These are phyloP conservation scores for Xylaria sp. DNA, from an alignment of 2,329 filamentous ascomycete genomes.

Conservation along the genomic window DNA sequence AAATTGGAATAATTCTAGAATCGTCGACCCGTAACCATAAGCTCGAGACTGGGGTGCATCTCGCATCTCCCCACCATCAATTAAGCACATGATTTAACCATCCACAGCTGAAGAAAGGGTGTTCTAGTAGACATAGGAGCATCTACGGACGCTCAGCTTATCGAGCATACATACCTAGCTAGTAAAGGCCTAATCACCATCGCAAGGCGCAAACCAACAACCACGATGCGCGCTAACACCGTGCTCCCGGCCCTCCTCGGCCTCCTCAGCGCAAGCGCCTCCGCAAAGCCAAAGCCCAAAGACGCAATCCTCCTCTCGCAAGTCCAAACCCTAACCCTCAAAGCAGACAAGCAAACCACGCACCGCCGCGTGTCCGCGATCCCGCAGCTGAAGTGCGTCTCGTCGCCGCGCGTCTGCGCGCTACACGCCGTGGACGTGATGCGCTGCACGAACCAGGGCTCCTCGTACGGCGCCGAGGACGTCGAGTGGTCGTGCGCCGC, in stretches of 20 bases:
- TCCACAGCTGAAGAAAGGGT: no score
- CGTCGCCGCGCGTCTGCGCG: constrained; percentile 70
- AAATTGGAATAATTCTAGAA: not conserved
- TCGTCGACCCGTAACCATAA: not conserved
- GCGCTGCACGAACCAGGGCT: constrained; percentile 89
- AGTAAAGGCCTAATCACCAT: not conserved
- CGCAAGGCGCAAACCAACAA: not conserved
- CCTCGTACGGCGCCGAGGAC: constrained; percentile 81
- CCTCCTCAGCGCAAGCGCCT: constrained; percentile 37
- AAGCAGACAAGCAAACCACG: constrained; percentile 71
- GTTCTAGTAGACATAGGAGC: no score
- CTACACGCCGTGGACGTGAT: constrained; percentile 82
- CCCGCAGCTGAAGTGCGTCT: constrained; percentile 82
- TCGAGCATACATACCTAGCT: no score
- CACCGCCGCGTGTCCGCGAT: constrained; percentile 80
- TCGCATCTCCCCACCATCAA: no score
- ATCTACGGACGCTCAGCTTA: no score
- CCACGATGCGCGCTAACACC: constrained; percentile 31
- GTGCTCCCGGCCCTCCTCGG: constrained; percentile 36
- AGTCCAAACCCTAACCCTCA: constrained; percentile 83
- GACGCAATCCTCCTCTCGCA: constrained; percentile 68
- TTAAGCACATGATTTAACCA: no score
- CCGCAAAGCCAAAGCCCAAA: constrained; percentile 50
- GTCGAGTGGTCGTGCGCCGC: constrained; percentile 91
- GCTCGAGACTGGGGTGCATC: no score